Base-by-base conservation (phyloP, 441 rosid genomes). In the Syzygium syzygioides region DNA sequence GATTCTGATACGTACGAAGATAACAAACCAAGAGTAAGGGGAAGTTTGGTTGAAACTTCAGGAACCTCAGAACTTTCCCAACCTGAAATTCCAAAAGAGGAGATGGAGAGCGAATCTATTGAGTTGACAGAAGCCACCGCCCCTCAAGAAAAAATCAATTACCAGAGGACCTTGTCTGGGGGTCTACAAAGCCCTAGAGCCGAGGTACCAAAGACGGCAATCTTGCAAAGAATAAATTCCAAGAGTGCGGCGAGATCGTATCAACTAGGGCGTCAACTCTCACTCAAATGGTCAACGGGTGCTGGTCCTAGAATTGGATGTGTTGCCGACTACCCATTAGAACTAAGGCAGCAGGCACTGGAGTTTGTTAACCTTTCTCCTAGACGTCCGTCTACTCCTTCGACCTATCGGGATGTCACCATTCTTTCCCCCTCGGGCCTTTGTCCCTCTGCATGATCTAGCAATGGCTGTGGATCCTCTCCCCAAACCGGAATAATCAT, bases 231-330 rank as follows among this genome's bases (percentile, higher is more conserved):
- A 92, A 96, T 97, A 91, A 94, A 96, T 89, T 97, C 99, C 28
- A 96, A 96, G 96, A 96, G 93, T 89, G 94, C 91, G 8, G 92
- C 91, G 0, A 93, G 92, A 86, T 97, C 98, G 14, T 94, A 95
- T 87, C 98, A 97, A 86, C 90, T 97, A 86, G 99, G 99, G 50
- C 93, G 95, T 92, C 98, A 97, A 80, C 91, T 97, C 79, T 86
- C 97, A 23, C 95, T 91, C 87, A 95, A 95, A 90, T 97, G 99
- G 99, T 92, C 99, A 50, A 96, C 97, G 0, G 99, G 99, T 41
- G 99, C 94, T 19, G 99, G 99, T 56, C 99, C 98, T 53, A 94
- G 99, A 88, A 97, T 96, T 9, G 99, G 99, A 37, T 97, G 99
- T 88, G 94, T 95, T 79, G 98, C 98, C 4, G 99, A 97, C 91